Evolutionary conservation across 768 basidiomycete species (phyloP).

Genomic region (Ramaria sp.): DNA sequence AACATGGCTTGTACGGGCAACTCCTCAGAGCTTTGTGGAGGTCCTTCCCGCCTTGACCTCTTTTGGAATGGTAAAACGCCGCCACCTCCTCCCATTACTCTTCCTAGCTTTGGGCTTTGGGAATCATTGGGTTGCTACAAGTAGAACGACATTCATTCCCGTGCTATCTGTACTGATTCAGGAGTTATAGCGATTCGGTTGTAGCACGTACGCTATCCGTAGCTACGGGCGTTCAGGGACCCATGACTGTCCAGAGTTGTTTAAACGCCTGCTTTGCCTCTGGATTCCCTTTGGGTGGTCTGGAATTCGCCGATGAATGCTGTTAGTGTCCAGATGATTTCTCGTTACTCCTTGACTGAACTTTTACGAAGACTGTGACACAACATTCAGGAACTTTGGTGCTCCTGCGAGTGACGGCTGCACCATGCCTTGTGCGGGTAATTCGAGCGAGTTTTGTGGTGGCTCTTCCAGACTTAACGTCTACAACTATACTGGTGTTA

Average conservation of each 20-base stretch:
- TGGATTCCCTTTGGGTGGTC: conserved; percentile 29
- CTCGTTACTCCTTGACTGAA: conserved; percentile 15
- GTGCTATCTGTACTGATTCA: background rate
- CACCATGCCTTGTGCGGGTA: conserved; percentile 55
- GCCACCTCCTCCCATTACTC: conserved; percentile 42
- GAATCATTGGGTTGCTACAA: conserved; percentile 64
- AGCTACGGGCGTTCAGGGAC: conserved; percentile 23
- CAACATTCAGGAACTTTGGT: conserved; percentile 34
- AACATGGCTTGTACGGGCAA: conserved; percentile 52
- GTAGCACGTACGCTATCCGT: conserved; percentile 9
- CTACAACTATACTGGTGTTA: conserved; percentile 60
- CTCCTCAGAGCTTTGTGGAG: conserved; percentile 47
- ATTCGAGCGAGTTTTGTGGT: conserved; percentile 57
- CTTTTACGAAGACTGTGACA: conserved; percentile 31
- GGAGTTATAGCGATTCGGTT: conserved; percentile 3
- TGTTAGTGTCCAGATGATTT: conserved; percentile 32
- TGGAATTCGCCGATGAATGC: conserved; percentile 40
- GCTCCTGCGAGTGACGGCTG: conserved; percentile 40
- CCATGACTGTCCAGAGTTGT: conserved; percentile 45
- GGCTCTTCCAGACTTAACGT: conserved; percentile 56
- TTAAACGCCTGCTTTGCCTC: conserved; percentile 49
- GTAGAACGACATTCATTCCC: conserved; percentile 23
- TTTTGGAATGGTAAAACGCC: conserved; percentile 53
- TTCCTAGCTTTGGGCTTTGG: conserved; percentile 52
- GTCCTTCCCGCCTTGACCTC: conserved; percentile 44